Base-by-base conservation (phyloP, 805 yeast species). In the Candida vaughaniae region DNA sequence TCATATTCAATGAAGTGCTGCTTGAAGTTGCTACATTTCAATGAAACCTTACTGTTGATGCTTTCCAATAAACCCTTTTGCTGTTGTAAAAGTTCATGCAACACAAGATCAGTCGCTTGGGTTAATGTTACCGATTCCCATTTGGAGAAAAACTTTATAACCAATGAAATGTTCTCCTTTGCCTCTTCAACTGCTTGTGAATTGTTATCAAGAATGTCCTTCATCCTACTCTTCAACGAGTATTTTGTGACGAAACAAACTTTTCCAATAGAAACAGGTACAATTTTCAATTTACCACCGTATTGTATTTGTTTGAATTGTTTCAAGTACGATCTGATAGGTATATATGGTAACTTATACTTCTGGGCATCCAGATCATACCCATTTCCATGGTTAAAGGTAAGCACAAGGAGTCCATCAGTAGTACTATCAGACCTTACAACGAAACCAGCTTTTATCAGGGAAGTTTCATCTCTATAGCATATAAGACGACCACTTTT, bases 401-500 rank as follows among this genome's bases (percentile, higher is more conserved):
- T 62, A 36, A 78, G 47, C 4, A 76, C 54, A 3, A 71, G 52
- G 9, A 73, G 48, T 1, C 48, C 44, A 22, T 59, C 45, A 36
- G 56, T 51, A 12, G 58, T 47, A 43, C 55, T 35, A 53, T 66
- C 60, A 46, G 70, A 42, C 52, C 69, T 77, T 25, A 75, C 64
- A 17, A 82, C 60, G 38, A 82, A 71, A 4, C 89, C 95, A 9
- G 75, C 59, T 32, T 64, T 56, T 1, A 71, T 46, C 11, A 58
- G 54, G 3, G 60, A 70, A 5, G 64, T 53, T 4, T 56, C 55
- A 51, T 80, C 82, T 42, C 77, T 69, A 55, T 65, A 87, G 5
- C 81, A 68, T 35, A 85, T 50, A 33, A 84, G 52, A 42, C 83
- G 66, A 2, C 90, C 91, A 1, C 60, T 52, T 36, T 60, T 66